These are phyloP conservation scores for Pelargonium myrrhifolium DNA, from an alignment of 441 rosid genomes.

Conservation along the genomic window DNA sequence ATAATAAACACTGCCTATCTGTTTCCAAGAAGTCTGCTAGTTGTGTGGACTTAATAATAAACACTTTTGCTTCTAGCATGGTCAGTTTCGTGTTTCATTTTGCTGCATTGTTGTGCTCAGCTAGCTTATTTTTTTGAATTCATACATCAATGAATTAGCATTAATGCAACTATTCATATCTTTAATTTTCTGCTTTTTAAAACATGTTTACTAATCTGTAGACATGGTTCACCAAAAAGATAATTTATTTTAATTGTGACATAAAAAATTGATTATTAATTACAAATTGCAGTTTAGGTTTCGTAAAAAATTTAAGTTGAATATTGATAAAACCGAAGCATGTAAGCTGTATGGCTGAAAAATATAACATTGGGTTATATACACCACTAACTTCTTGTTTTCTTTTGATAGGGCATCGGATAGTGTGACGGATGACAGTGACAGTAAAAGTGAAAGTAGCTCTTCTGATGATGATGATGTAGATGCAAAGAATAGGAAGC, in stretches of 20 bases:
- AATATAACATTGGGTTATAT: not conserved
- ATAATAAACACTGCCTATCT: not conserved
- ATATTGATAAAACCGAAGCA: not conserved
- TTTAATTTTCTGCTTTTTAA: not conserved
- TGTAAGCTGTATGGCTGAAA: no score
- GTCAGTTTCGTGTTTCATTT: not conserved
- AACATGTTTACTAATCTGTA: not conserved
- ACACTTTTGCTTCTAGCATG: not conserved
- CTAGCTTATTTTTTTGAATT: not conserved
- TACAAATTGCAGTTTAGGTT: not conserved
- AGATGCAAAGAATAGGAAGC: slow-evolving; percentile 36
- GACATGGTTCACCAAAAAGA: not conserved
- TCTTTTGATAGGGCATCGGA: slow-evolving; percentile 46
- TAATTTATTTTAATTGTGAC: not conserved
- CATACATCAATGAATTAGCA: not conserved
- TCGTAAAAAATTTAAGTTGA: not conserved
- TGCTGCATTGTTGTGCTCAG: not conserved
- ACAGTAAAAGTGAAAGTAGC: slow-evolving; percentile 37
- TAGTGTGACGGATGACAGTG: slow-evolving; percentile 46
- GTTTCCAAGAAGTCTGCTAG: not conserved
- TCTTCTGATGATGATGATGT: slow-evolving; percentile 34
- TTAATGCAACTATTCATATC: not conserved
- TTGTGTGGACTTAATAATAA: not conserved
- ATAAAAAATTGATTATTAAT: not conserved
- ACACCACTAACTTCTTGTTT: slow-evolving; percentile 1